A percentile compares a stretch with the other conserved stretches of the same genome.
These are phyloP conservation scores for Nemania diffusa DNA, from an alignment of 2,329 filamentous ascomycete species.

Conservation along the genomic window DNA sequence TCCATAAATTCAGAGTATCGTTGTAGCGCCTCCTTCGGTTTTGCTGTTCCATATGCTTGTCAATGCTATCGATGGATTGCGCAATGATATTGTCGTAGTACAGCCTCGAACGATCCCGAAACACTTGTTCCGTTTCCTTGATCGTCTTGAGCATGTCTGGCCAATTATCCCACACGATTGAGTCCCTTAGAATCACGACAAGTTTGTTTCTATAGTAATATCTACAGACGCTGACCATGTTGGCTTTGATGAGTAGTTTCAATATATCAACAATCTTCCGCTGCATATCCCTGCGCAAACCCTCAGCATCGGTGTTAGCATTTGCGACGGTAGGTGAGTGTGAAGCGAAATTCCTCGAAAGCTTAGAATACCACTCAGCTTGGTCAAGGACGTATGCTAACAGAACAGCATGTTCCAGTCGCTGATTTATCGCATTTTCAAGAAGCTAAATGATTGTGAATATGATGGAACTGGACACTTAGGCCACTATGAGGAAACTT, in stretches of 20 bases:
- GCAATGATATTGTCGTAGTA: neutral
- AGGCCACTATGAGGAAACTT: neutral
- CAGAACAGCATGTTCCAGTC: neutral
- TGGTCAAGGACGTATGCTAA: neutral
- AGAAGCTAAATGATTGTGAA: neutral
- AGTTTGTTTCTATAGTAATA: neutral
- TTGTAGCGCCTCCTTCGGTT: neutral
- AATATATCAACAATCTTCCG: neutral
- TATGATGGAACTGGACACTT: neutral
- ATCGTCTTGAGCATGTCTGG: neutral
- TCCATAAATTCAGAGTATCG: neutral
- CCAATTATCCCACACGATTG: neutral
- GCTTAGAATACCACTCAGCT: neutral
- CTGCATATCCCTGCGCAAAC: neutral
- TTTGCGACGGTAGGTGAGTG: neutral
- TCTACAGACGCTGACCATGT: neutral
- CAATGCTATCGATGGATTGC: neutral
- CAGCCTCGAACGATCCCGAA: neutral
- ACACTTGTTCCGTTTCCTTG: neutral
- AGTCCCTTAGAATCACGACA: neutral
- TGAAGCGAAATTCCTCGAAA: neutral
- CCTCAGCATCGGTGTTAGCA: neutral
- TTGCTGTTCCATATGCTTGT: neutral
- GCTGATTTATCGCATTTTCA: neutral
- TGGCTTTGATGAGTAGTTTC: neutral